Percentiles rank a stretch among this genome's conserved stretches.
Evolutionary conservation across 1,139 yeast genomes (phyloP).

Genomic region (Blastobotrys elegans): DNA sequence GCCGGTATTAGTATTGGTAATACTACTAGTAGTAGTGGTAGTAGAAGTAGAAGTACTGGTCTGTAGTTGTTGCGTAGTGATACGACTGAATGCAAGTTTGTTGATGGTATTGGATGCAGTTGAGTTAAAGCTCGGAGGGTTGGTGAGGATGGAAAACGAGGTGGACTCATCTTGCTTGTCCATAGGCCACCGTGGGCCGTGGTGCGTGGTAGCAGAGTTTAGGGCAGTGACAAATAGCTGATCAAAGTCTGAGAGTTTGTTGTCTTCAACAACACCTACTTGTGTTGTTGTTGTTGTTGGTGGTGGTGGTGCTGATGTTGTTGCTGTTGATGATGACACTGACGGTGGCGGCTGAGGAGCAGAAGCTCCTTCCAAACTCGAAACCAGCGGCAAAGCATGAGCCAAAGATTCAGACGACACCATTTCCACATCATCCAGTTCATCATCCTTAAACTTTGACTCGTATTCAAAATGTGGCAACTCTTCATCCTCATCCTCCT

Average conservation of each 20-base stretch:
- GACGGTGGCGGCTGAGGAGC: too few relatives aligned
- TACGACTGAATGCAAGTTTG: slow-evolving; percentile 7
- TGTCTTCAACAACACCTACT: background rate
- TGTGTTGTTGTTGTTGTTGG: too few relatives aligned
- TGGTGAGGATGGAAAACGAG: slow-evolving; percentile 25
- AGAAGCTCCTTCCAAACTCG: too few relatives aligned
- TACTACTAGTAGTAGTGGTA: background rate
- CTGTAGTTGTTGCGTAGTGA: background rate
- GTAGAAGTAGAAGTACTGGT: background rate
- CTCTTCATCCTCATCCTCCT: slow-evolving; percentile 20
- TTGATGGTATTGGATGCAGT: slow-evolving; percentile 2
- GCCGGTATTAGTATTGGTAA: background rate
- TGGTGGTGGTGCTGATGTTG: too few relatives aligned
- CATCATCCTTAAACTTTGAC: slow-evolving; percentile 19
- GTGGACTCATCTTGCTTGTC: slow-evolving; percentile 28
- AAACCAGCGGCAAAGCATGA: background rate
- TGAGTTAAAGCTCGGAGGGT: slow-evolving; percentile 7
- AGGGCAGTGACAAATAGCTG: slow-evolving; percentile 8
- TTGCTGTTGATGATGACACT: too few relatives aligned
- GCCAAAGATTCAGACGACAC: slow-evolving; percentile 7
- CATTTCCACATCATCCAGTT: slow-evolving; percentile 14
- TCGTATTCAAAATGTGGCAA: slow-evolving; percentile 24
- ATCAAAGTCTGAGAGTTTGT: slow-evolving; percentile 13
- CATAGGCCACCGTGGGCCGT: slow-evolving; percentile 26
- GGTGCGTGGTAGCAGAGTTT: background rate